Base-by-base conservation (phyloP, 2,329 filamentous ascomycete genomes). In the Colletotrichum sp. region DNA sequence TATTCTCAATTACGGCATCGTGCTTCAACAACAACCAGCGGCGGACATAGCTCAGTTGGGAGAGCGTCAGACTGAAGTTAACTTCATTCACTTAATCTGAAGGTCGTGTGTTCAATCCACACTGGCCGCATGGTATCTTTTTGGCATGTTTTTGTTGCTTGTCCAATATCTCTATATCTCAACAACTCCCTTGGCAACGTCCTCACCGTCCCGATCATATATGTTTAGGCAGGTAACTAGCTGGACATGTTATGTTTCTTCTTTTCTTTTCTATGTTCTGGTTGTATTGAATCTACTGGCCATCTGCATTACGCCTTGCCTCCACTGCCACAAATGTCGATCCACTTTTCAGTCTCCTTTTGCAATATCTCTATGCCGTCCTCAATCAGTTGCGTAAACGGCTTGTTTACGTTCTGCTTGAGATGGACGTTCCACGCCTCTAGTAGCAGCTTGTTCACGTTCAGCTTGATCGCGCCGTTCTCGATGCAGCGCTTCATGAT, bases 361-460 rank as follows among this genome's bases (percentile, higher is more conserved):
- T 79, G 79, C 71, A 80, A 68, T 5, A 79, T 76, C 9, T 48
- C 22, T 8, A 78, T 80, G 2, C 77, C 79, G 65, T 81, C 79
- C 67, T 81, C 79, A 30, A 81, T 72, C 15, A 81, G 26, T 15
- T 79, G 75, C 16, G 80, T 81, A 59, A 81, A 66, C 2, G 80
- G 79, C 57, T 75, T 75, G 8, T 18, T 32, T n/a, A 67, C 73
- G 39, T 78, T 78, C 76, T 82, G 76, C 48, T 66, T 75, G 16
- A 77, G 67, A 55, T 75, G 73, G 2, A 57, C 24, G 15, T 68
- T 68, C 73, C 73, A 75, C 1, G 48, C n/a, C 48, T 73, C 64
- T 8, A 75, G 64, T 3, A 75, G 57, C 4, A 75, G 64, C 57
- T 75, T 75, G 59, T 78, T 79, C 24, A 78, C 76, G 57, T 80